Base-by-base conservation (phyloP, 2,329 filamentous ascomycete species). In the Exophiala lecanii-corni region DNA sequence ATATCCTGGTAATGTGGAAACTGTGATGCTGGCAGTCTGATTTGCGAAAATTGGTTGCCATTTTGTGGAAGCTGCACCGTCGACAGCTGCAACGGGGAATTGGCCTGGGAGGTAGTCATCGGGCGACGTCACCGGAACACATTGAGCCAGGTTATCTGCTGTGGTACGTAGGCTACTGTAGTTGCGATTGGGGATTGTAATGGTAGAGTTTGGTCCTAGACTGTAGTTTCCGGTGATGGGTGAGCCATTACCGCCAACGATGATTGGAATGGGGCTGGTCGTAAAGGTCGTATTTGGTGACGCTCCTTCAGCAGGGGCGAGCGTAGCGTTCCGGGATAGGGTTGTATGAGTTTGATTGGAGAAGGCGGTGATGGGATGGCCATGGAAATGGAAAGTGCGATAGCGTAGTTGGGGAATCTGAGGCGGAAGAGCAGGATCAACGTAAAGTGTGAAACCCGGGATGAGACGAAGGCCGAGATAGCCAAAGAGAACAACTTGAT, bases 271-370 rank as follows among this genome's bases (percentile, higher is more conserved):
- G 0, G 73, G 60, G 2, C 61, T 56, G 47, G 71, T 69, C 23
- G 68, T 66, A 55, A 77, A 86, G 0, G 67, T 70, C 12, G 58
- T 49, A 53, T 81, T 78, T 5, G 78, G 79, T 1, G 68, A 74
- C 0, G 70, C 56, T 1, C 79, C 68, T 0, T 65, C 59, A 1
- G 55, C 57, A 4, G 42, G 39, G 0, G 59, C 37, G 2, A 68
- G 65, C 2, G 64, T 64, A 1, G 65, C 57, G 2, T 75, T 63
- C 10, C 81, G 76, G 10, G 68, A 71, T 26, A 86, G 62, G 2
- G 70, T 78, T 0, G 82, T 86, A 54, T 85, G 79, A 0, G 79
- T 83, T 31, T 70, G 67, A 56, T 84, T 84, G 2, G 80, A 77
- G 23, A 62, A 67, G 1, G 79, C 78, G 7, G 73, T 71, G 52